Evolutionary conservation across 192 early-diverging fungal genomes (phyloP).

Genomic region (Entomortierella beljakovae): DNA sequence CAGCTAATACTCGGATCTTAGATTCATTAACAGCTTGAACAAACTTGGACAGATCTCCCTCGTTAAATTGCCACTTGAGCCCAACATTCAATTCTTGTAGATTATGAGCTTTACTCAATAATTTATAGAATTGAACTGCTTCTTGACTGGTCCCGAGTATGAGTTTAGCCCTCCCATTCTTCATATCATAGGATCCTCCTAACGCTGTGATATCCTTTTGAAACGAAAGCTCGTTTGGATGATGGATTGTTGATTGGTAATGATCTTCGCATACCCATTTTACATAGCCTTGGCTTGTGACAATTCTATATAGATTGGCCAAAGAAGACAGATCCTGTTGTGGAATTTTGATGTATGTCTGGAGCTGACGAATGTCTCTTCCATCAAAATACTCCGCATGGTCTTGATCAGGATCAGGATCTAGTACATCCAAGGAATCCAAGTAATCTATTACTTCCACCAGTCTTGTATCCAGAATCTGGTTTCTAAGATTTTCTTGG

Average conservation of each 20-base stretch:
- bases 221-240: slow-evolving; percentile 22
- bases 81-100: slow-evolving; percentile 26
- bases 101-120: slow-evolving; percentile 14
- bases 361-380: slow-evolving; percentile 25
- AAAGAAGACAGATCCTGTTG: neutral
- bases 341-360: slow-evolving; percentile 23
- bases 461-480: slow-evolving; percentile 30
- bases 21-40: slow-evolving; percentile 18
- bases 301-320: slow-evolving; percentile 18
- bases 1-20: slow-evolving; percentile 3
- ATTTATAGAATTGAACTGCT: slow-evolving; percentile 19
- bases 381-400: slow-evolving; percentile 15
- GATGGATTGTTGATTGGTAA: slow-evolving; percentile 20
- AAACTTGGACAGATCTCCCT: slow-evolving; percentile 22
- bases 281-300: slow-evolving; percentile 21
- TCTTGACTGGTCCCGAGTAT: slow-evolving; percentile 4
- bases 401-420: neutral
- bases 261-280: slow-evolving; percentile 47
- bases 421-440: slow-evolving; percentile 14
- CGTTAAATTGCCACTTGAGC: slow-evolving; percentile 22
- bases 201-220: slow-evolving; percentile 10
- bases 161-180: slow-evolving; percentile 20
- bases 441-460: slow-evolving; percentile 28
- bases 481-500: slow-evolving; percentile 21
- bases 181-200: slow-evolving; percentile 21